Percentiles rank a stretch among this genome's conserved stretches.
Evolutionary conservation across 805 yeast genomes (phyloP).

Genomic region (Nakazawaea wyomingensis): DNA sequence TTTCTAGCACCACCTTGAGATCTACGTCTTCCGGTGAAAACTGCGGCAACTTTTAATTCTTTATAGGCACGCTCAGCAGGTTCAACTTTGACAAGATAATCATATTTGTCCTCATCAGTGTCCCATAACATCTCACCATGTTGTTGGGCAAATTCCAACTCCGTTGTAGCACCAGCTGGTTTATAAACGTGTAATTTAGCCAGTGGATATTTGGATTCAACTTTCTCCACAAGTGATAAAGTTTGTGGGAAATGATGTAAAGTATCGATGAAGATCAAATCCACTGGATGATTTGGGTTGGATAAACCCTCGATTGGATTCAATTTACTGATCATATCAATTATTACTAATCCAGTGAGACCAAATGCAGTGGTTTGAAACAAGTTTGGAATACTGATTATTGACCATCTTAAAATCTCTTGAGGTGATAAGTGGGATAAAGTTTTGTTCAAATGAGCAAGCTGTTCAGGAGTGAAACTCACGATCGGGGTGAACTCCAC

Average conservation of each 20-base stretch:
- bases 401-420: constrained; percentile 77
- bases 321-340: constrained; percentile 70
- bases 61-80: constrained; percentile 83
- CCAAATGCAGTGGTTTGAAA: constrained; percentile 96
- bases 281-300: constrained; percentile 40
- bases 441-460: constrained; percentile 60
- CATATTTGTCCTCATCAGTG: constrained; percentile 72
- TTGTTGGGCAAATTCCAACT: constrained; percentile 54
- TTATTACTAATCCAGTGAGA: constrained; percentile 81
- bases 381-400: constrained; percentile 73
- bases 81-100: constrained; percentile 85
- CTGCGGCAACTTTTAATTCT: constrained; percentile 71
- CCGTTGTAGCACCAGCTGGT: constrained; percentile 55
- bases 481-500: constrained; percentile 17
- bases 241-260: constrained; percentile 96
- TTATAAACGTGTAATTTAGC: constrained; percentile 57
- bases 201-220: constrained; percentile 50
- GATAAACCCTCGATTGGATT: constrained; percentile 17
- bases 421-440: constrained; percentile 56
- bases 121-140: constrained; percentile 86
- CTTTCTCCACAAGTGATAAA: constrained; percentile 57
- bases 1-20: constrained; percentile 87
- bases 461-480: constrained; percentile 43
- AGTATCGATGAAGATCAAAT: constrained; percentile 83
- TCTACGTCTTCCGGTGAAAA: constrained; percentile 85